Conservation (phyloP, 1,284 basidiomycete species). For the Cryptococcus sp. region DNA sequence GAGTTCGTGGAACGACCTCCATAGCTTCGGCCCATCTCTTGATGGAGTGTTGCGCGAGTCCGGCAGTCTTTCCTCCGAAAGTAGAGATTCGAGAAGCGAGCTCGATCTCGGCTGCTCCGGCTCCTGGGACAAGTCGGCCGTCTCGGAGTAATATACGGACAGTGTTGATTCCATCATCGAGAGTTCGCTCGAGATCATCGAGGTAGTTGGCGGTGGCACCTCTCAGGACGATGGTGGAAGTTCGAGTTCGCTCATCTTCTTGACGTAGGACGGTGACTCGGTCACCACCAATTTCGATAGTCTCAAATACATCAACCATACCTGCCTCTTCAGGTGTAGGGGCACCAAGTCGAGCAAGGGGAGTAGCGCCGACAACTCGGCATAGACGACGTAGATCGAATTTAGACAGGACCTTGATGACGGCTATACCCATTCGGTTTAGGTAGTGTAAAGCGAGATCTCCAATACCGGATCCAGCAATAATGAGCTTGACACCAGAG, state of each 20-base stretch:
- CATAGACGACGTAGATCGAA: conserved; percentile 93
- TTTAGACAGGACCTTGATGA: conserved; percentile 96
- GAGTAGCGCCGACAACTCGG: conserved; percentile 92
- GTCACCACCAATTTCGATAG: conserved; percentile 94
- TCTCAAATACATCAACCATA: conserved; percentile 88
- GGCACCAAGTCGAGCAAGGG: conserved; percentile 89
- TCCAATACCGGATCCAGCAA: conserved; percentile 87
- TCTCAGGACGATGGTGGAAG: conserved; percentile 91
- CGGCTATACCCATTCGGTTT: conserved; percentile 87
- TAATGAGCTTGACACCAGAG: conserved; percentile 87
- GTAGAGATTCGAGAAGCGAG: conserved; percentile 75
- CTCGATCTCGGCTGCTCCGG: conserved; percentile 90
- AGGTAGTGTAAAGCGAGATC: conserved; percentile 97
- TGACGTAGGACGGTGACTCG: conserved; percentile 95
- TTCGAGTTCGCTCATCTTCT: conserved; percentile 67
- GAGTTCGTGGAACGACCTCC: conserved; percentile 86
- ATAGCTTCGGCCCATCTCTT: conserved; percentile 84
- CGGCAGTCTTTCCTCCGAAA: conserved; percentile 84
- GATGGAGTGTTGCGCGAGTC: conserved; percentile 90
- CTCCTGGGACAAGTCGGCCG: conserved; percentile 83
- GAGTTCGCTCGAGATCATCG: conserved; percentile 91
- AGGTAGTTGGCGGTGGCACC: conserved; percentile 92
- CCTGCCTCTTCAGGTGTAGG: conserved; percentile 97
- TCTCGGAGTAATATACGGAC: conserved; percentile 93
- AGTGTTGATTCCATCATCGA: conserved; percentile 96